Evolutionary conservation across 2,329 filamentous ascomycete species (phyloP).

Genomic region (Cephalotrichum gorgonifer): DNA sequence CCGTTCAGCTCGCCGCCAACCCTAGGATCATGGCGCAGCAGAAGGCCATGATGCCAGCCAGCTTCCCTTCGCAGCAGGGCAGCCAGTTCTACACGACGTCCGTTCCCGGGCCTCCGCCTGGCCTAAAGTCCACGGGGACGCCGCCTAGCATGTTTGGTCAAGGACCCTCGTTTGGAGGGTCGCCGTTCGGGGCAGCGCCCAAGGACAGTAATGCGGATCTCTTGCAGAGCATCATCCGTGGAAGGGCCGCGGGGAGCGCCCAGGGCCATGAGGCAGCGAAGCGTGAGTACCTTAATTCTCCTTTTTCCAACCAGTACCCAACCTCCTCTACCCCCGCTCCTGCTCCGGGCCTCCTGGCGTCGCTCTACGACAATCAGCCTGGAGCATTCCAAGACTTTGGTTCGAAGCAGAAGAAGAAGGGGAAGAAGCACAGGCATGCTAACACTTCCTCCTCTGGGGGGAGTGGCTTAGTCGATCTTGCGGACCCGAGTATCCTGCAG

Average conservation of each 20-base stretch:
- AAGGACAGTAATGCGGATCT: constrained; percentile 59
- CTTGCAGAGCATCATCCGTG: constrained; percentile 72
- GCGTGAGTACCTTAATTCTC: constrained; percentile 98
- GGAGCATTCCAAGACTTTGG: constrained; percentile 84
- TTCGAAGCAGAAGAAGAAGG: constrained; percentile 99
- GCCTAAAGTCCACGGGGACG: constrained; percentile 88
- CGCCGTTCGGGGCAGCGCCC: constrained; percentile 55
- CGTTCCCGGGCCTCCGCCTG: constrained; percentile 87
- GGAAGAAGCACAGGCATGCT: constrained; percentile 99
- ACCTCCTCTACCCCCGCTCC: constrained; percentile 73
- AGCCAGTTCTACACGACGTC: constrained; percentile 73
- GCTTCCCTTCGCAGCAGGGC: constrained; percentile 47
- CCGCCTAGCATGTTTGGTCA: constrained; percentile 94
- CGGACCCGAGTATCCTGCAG: constrained; percentile 99
- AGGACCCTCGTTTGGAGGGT: constrained; percentile 69
- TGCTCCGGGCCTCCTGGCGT: constrained; percentile 82
- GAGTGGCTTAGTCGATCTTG: constrained; percentile 99
- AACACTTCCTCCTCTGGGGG: constrained; percentile 99
- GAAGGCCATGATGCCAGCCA: constrained; percentile 71
- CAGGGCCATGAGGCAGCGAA: constrained; percentile 80
- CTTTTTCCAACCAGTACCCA: constrained; percentile 79
- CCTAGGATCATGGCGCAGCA: constrained; percentile 76
- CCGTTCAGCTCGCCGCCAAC: constrained; percentile 69
- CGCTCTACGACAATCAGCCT: constrained; percentile 80
- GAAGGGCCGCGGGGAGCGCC: constrained; percentile 54